Percentiles rank a stretch among this genome's conserved stretches.
phyloP scores from a whole-genome alignment of 352 stramenopile genomes.

The Phytopythium chamaehyphon region DNA sequence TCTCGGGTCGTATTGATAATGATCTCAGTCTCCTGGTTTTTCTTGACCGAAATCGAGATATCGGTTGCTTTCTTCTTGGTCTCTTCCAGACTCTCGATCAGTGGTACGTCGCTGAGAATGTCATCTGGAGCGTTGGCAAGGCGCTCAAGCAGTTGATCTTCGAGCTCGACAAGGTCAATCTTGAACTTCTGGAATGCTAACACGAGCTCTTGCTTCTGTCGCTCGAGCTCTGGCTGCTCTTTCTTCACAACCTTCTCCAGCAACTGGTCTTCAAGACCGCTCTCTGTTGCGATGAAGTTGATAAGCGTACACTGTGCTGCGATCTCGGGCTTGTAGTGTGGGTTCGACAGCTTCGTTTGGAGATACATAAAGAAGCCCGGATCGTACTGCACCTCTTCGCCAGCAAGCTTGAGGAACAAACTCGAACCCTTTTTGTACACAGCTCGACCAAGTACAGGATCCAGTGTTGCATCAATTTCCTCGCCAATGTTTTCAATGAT shows the following conservation, averaged over 20 bases:
- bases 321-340: slow-evolving; percentile 98
- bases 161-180: slow-evolving; percentile 95
- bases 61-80: slow-evolving; percentile 96
- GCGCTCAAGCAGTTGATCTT: slow-evolving; percentile 94
- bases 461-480: slow-evolving; percentile 96
- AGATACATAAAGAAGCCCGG: slow-evolving; percentile 95
- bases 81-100: slow-evolving; percentile 96
- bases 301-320: slow-evolving; percentile 96
- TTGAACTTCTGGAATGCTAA: slow-evolving; percentile 94
- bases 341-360: slow-evolving; percentile 96
- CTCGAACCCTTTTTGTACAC: slow-evolving; percentile 96
- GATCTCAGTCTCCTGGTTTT: slow-evolving; percentile 93
- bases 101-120: slow-evolving; percentile 94
- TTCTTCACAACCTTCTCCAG: slow-evolving; percentile 95
- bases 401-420: slow-evolving; percentile 92
- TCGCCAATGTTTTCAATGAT: slow-evolving; percentile 98
- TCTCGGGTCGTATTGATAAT: slow-evolving; percentile 95
- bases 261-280: slow-evolving; percentile 94
- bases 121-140: slow-evolving; percentile 95
- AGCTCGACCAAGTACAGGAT: slow-evolving; percentile 93
- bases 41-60: slow-evolving; percentile 94
- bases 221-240: slow-evolving; percentile 93
- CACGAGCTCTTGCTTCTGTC: slow-evolving; percentile 92
- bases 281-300: slow-evolving; percentile 98
- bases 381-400: slow-evolving; percentile 97